Evolutionary conservation across 495 filamentous ascomycete species (phyloP).

Genomic region (Trichoderma gamsii): DNA sequence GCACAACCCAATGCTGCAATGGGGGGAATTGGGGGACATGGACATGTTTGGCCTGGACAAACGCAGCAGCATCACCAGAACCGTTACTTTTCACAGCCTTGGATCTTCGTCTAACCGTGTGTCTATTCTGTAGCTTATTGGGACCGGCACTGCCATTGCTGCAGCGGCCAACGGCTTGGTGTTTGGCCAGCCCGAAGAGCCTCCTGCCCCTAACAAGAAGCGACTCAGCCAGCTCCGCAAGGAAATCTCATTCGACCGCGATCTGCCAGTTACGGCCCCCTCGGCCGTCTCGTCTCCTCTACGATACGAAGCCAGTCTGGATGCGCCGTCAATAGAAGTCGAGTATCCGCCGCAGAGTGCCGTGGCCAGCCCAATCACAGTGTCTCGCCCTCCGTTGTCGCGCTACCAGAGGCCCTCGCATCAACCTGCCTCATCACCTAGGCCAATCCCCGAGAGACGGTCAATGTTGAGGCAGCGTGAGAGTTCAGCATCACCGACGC

Average conservation of each 20-base stretch:
- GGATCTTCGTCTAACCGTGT: constrained; percentile 17
- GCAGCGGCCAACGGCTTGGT: constrained; percentile 51
- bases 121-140: constrained; percentile 42
- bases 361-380: background rate
- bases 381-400: constrained; percentile 20
- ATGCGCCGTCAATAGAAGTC: background rate
- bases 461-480: constrained; percentile 41
- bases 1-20: constrained; percentile 9
- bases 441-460: constrained; percentile 32
- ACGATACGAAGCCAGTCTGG: background rate
- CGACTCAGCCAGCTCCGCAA: constrained; percentile 16
- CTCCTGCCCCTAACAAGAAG: constrained; percentile 25
- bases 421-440: constrained; percentile 31
- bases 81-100: constrained; percentile 16
- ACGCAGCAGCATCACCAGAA: constrained; percentile 13
- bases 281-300: constrained; percentile 21
- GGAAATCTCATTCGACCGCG: constrained; percentile 9
- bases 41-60: background rate
- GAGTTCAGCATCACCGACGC: constrained; percentile 26
- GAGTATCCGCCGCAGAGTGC: background rate
- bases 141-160: constrained; percentile 53
- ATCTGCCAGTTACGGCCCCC: constrained; percentile 37
- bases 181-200: constrained; percentile 43
- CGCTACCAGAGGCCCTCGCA: constrained; percentile 20
- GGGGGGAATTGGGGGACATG: background rate